Evolutionary conservation across 106 monocot species (phyloP).

Genomic region (Apostasia shenzhenica): DNA sequence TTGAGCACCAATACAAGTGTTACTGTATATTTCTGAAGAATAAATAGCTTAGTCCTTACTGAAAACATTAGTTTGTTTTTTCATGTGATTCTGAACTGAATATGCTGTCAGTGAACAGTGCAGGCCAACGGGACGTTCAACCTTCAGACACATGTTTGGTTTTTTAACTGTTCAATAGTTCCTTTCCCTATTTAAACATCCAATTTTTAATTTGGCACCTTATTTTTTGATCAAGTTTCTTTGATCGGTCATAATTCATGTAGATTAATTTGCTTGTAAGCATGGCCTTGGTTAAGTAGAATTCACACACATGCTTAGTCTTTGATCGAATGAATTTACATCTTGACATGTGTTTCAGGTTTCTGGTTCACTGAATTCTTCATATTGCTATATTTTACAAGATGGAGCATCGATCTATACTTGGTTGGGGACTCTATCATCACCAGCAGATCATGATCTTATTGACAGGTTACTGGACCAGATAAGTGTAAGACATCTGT

Average conservation of each 20-base stretch:
- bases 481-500: conserved; percentile 13
- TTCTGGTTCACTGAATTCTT: conserved; percentile 20
- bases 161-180: not conserved
- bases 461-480: conserved; percentile 8
- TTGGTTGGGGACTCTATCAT: conserved; percentile 12
- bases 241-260: not conserved
- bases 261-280: not conserved
- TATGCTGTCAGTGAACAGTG: too few relatives aligned
- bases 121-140: too few relatives aligned
- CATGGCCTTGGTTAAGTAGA: not conserved
- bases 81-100: too few relatives aligned
- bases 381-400: conserved; percentile 22
- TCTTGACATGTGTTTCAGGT: conserved; percentile 7
- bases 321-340: not conserved
- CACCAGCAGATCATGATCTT: conserved; percentile 10
- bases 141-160: too few relatives aligned
- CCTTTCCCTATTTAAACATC: not conserved
- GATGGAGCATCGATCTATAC: conserved; percentile 2
- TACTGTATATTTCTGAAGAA: too few relatives aligned
- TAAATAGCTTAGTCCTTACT: too few relatives aligned
- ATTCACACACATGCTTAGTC: not conserved
- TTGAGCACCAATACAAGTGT: too few relatives aligned
- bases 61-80: too few relatives aligned
- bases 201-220: not conserved
- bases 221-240: not conserved